These are phyloP conservation scores for Fusarium sp. DNA, from an alignment of 2,329 filamentous ascomycete species.

Conservation along the genomic window DNA sequence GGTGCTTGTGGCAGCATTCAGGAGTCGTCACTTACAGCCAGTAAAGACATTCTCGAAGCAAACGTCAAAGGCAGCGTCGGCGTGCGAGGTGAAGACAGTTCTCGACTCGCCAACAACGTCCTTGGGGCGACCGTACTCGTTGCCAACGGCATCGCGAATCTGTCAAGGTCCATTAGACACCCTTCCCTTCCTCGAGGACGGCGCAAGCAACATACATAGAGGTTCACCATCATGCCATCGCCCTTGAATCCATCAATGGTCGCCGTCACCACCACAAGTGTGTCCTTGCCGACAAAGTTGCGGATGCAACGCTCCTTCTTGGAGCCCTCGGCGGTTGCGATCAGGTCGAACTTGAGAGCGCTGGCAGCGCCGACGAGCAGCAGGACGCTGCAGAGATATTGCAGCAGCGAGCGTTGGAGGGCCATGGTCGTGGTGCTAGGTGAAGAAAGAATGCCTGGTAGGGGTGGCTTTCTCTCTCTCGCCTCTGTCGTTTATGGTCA, in stretches of 20 bases:
- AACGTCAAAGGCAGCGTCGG: constrained; percentile 93
- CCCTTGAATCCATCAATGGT: constrained; percentile 87
- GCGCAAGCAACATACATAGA: constrained; percentile 75
- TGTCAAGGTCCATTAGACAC: constrained; percentile 53
- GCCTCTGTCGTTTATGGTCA: constrained; percentile 9
- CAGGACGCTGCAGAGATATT: constrained; percentile 68
- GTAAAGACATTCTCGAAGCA: constrained; percentile 91
- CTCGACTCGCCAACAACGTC: constrained; percentile 93
- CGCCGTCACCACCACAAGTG: constrained; percentile 94
- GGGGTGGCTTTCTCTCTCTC: constrained; percentile 10
- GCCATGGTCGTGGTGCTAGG: constrained; percentile 56
- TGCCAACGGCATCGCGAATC: constrained; percentile 96
- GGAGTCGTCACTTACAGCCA: constrained; percentile 67
- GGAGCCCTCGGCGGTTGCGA: constrained; percentile 69
- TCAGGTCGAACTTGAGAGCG: constrained; percentile 94
- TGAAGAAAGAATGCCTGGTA: neutral
- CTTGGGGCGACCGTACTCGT: constrained; percentile 93
- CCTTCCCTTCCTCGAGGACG: neutral
- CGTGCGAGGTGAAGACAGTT: constrained; percentile 93
- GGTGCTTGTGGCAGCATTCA: neutral
- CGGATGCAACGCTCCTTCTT: constrained; percentile 90
- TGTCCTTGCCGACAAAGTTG: constrained; percentile 94
- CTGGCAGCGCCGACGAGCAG: constrained; percentile 65
- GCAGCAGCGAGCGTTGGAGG: constrained; percentile 64
- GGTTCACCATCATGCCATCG: constrained; percentile 93